phyloP scores from a whole-genome alignment of 106 monocot genomes.

The Acorus calamus region DNA sequence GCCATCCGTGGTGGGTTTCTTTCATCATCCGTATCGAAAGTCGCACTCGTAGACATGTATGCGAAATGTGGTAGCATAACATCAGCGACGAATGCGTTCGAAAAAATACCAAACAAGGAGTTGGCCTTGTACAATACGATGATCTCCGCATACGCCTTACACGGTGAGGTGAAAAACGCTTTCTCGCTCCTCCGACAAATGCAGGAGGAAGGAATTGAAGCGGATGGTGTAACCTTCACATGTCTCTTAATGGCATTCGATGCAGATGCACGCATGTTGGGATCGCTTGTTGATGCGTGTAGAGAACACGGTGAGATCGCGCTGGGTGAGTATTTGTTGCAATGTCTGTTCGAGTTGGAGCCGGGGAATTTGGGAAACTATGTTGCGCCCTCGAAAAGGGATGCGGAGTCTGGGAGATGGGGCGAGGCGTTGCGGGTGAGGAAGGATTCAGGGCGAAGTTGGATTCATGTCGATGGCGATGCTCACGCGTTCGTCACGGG shows the following conservation, averaged over 20 bases:
- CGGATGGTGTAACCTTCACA: constrained; percentile 21
- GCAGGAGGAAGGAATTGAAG: constrained; percentile 6
- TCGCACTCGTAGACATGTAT: constrained; percentile 33
- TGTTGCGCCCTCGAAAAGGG: constrained; percentile 6
- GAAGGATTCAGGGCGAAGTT: constrained; percentile 14
- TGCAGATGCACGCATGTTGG: constrained; percentile 15
- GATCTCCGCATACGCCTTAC: constrained; percentile 18
- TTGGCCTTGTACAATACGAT: constrained; percentile 20
- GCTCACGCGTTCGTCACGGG: constrained; percentile 6
- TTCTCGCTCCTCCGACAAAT: constrained; percentile 10
- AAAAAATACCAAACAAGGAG: constrained; percentile 12
- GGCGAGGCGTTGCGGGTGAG: constrained; percentile 6
- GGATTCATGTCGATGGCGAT: constrained; percentile 21
- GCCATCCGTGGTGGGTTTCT: constrained; percentile 17
- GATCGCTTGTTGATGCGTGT: constrained; percentile 14
- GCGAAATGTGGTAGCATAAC: constrained; percentile 28
- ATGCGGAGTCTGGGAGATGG: constrained; percentile 19
- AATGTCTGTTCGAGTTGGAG: constrained; percentile 9
- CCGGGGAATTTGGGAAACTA: constrained; percentile 14
- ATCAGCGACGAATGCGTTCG: constrained; percentile 12
- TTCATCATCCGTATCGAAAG: constrained; percentile 5
- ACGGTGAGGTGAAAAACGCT: constrained; percentile 19
- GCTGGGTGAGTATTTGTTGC: constrained; percentile 7
- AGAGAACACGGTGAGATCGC: constrained; percentile 8
- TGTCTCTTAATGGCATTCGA: constrained; percentile 18